Percentiles rank a stretch among this genome's conserved stretches.
These are phyloP conservation scores for Gymnopilus dilepis DNA, from an alignment of 768 basidiomycete genomes.

Conservation along the genomic window DNA sequence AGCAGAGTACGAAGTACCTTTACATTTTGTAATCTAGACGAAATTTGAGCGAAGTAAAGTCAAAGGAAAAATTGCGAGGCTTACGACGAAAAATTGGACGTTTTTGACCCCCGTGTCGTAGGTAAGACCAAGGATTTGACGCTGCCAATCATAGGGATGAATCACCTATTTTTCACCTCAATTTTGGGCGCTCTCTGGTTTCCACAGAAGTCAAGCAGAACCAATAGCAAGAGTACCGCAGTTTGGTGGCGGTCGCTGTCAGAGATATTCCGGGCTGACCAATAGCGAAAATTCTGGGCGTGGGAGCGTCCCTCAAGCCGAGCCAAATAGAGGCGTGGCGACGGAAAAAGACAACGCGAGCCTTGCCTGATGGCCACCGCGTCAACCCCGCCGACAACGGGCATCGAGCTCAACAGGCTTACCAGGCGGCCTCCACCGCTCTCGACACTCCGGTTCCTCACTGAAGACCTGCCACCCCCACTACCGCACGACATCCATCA, in stretches of 20 bases:
- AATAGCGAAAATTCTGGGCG: slow-evolving; percentile 12
- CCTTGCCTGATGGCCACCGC: slow-evolving; percentile 15
- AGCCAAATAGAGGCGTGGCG: slow-evolving; percentile 1
- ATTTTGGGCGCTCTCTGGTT: too few species aligned
- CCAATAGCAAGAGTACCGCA: too few species aligned
- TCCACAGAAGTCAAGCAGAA: not conserved
- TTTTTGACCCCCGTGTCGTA: too few species aligned
- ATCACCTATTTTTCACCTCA: too few species aligned
- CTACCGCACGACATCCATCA: slow-evolving; percentile 40
- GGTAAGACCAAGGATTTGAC: too few species aligned
- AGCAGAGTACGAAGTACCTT: too few species aligned
- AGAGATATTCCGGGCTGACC: slow-evolving; percentile 4
- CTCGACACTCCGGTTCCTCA: slow-evolving; percentile 35
- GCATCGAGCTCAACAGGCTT: slow-evolving; percentile 24
- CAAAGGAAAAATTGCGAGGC: too few species aligned
- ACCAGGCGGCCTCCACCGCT: slow-evolving; percentile 23
- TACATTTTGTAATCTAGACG: too few species aligned
- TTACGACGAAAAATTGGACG: too few species aligned
- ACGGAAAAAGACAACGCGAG: not conserved
- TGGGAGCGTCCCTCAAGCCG: not conserved
- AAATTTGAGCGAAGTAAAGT: too few species aligned
- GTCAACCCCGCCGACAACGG: slow-evolving; percentile 8
- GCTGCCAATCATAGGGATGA: too few species aligned
- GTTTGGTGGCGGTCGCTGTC: not conserved
- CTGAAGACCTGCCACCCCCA: slow-evolving; percentile 41